Evolutionary conservation across 139 green algal genomes (phyloP).

Genomic region (Volvox reticuliferus): DNA sequence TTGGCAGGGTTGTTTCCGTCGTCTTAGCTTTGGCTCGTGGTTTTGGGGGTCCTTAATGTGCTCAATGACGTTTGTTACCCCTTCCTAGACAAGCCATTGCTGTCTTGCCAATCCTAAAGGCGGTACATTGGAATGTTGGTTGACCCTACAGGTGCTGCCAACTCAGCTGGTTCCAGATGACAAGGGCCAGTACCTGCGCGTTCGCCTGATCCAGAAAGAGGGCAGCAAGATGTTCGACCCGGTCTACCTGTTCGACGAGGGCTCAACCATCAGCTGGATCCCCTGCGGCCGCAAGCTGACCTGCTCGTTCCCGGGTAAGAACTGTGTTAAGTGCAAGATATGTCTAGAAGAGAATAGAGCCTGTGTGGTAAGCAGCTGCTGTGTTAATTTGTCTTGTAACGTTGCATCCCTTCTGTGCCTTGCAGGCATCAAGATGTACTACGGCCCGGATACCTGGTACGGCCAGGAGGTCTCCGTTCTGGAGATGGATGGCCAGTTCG

Average conservation of each 20-base stretch:
- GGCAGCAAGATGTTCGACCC: conserved; percentile 89
- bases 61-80: too few relatives aligned
- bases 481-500: conserved; percentile 99
- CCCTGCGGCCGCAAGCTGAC: conserved; percentile 99
- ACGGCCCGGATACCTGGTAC: conserved; percentile 96
- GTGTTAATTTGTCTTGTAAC: too few relatives aligned
- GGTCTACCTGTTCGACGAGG: conserved; percentile 98
- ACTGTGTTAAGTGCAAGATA: too few relatives aligned
- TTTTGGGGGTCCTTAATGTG: too few relatives aligned
- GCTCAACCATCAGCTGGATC: conserved; percentile 99
- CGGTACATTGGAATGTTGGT: too few relatives aligned
- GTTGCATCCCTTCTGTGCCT: not conserved
- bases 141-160: conserved; percentile 89
- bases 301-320: conserved; percentile 95
- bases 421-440: conserved; percentile 91
- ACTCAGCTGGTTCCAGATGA: conserved; percentile 99
- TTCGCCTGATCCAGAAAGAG: conserved; percentile 99
- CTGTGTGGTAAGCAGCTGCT: too few relatives aligned
- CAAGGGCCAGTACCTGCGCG: conserved; percentile 98
- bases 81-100: too few relatives aligned
- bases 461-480: conserved; percentile 87
- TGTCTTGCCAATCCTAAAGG: too few relatives aligned
- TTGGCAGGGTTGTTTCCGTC: too few relatives aligned
- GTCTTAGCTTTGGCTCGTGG: too few relatives aligned
- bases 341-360: too few relatives aligned